A percentile compares a stretch with the other conserved stretches of the same genome.
Conservation (phyloP, 495 filamentous ascomycete species). For the Lasiosphaeris hirsuta region DNA sequence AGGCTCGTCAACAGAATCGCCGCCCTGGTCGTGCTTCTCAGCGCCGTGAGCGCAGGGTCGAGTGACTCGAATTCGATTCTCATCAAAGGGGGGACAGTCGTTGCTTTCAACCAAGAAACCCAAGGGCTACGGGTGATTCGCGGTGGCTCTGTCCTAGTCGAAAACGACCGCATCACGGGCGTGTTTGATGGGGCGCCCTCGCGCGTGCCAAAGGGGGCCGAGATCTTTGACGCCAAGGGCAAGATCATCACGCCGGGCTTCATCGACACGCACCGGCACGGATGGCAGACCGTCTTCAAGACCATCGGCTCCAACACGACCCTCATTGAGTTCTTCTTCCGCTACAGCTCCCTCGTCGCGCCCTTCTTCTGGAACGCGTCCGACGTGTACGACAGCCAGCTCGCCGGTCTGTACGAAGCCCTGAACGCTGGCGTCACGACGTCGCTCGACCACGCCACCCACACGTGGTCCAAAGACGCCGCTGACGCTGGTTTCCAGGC, state of each 20-base stretch:
- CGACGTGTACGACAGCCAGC: constrained; percentile 18
- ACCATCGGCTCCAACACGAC: constrained; percentile 17
- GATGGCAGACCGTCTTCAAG: constrained; percentile 45
- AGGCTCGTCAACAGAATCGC: constrained; percentile 8
- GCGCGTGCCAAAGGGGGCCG: constrained; percentile 6
- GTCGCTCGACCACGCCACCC: constrained; percentile 31
- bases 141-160: constrained; percentile 12
- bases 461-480: constrained; percentile 25
- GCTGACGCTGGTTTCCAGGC: constrained; percentile 36
- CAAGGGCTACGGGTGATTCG: constrained; percentile 14
- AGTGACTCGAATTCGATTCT: background rate
- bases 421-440: constrained; percentile 37
- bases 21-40: constrained; percentile 10
- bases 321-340: constrained; percentile 14
- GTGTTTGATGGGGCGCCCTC: constrained; percentile 10
- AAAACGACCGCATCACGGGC: constrained; percentile 16
- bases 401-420: constrained; percentile 19
- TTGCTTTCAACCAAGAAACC: constrained; percentile 15
- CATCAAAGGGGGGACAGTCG: constrained; percentile 14
- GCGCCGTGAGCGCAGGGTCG: constrained; percentile 13
- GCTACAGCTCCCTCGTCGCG: constrained; percentile 15
- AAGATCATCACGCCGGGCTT: constrained; percentile 48
- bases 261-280: constrained; percentile 52
- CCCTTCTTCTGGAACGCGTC: constrained; percentile 15
- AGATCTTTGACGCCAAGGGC: constrained; percentile 12